Conservation (phyloP, 1,139 yeast genomes). For the Scheffersomyces illinoinensis region DNA sequence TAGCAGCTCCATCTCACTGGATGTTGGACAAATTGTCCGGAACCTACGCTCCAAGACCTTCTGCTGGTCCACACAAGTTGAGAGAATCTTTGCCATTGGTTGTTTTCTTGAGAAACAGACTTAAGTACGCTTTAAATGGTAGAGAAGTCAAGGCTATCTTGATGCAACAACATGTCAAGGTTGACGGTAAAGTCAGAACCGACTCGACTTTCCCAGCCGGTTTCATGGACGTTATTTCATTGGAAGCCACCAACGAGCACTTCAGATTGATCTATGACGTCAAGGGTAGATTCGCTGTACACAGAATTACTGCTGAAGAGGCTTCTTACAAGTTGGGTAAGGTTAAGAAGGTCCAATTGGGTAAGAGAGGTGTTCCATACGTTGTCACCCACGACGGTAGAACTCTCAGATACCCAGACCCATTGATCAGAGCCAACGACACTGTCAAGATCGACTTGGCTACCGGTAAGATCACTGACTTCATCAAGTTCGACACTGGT, state of each 20-base stretch:
- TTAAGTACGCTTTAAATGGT: constrained; percentile 99
- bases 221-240: constrained; percentile 96
- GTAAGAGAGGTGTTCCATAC: constrained; percentile 98
- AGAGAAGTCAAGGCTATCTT: constrained; percentile 99
- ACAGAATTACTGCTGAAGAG: constrained; percentile 98
- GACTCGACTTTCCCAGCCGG: constrained; percentile 99
- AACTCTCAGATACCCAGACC: constrained; percentile 99
- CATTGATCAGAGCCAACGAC: constrained; percentile 93
- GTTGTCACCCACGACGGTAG: constrained; percentile 99
- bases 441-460: constrained; percentile 96
- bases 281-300: constrained; percentile 98
- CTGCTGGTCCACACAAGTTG: constrained; percentile 99
- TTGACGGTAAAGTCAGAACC: constrained; percentile 99
- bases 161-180: constrained; percentile 99
- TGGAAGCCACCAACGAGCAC: constrained; percentile 98
- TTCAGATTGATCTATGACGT: constrained; percentile 98
- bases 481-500: constrained; percentile 94
- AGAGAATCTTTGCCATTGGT: constrained; percentile 98
- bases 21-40: constrained; percentile 99
- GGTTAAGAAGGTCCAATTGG: constrained; percentile 96
- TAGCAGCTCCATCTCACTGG: constrained; percentile 99
- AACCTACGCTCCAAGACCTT: constrained; percentile 99
- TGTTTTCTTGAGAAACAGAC: constrained; percentile 98
- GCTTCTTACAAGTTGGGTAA: constrained; percentile 97
- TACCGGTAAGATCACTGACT: constrained; percentile 90